phyloP scores from a whole-genome alignment of 768 basidiomycete genomes.

The Candolleomyces eurysporus region DNA sequence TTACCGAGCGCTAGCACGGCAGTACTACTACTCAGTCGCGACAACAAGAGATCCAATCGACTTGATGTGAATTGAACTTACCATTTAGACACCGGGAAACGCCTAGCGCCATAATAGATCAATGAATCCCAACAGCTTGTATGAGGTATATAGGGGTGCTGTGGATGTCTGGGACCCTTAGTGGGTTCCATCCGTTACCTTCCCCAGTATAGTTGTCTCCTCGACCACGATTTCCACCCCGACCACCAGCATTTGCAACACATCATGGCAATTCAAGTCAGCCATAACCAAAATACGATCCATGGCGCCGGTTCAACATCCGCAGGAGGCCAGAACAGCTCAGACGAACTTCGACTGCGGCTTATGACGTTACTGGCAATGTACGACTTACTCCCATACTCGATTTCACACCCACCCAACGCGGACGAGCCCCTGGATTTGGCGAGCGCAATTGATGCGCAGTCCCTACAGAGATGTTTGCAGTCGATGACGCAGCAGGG shows the following conservation, averaged over 20 bases:
- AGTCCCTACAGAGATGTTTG: conserved; percentile 23
- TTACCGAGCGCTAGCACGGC: too few relatives aligned
- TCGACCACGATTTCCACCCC: too few relatives aligned
- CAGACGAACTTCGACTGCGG: conserved; percentile 19
- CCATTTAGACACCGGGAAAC: not conserved
- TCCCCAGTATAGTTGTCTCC: too few relatives aligned
- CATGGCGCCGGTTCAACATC: not conserved
- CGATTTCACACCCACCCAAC: conserved; percentile 27
- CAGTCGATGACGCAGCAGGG: conserved; percentile 16
- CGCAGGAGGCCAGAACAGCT: not conserved
- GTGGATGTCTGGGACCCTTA: not conserved
- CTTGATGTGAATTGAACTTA: not conserved
- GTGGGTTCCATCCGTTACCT: not conserved
- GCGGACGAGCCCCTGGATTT: conserved; percentile 22
- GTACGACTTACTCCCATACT: conserved; percentile 30
- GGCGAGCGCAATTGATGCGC: conserved; percentile 23
- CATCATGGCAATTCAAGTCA: not conserved
- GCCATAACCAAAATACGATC: not conserved
- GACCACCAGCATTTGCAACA: not conserved
- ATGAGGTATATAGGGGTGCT: not conserved
- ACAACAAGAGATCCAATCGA: not conserved
- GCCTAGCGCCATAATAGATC: not conserved
- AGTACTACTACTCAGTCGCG: too few relatives aligned
- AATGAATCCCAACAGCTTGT: not conserved
- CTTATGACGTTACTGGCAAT: conserved; percentile 28